Evolutionary conservation across 108 stramenopile species (phyloP), one percentile per base, ranked within the genome.

Genomic region (Cyclotella distinguenda): DNA sequence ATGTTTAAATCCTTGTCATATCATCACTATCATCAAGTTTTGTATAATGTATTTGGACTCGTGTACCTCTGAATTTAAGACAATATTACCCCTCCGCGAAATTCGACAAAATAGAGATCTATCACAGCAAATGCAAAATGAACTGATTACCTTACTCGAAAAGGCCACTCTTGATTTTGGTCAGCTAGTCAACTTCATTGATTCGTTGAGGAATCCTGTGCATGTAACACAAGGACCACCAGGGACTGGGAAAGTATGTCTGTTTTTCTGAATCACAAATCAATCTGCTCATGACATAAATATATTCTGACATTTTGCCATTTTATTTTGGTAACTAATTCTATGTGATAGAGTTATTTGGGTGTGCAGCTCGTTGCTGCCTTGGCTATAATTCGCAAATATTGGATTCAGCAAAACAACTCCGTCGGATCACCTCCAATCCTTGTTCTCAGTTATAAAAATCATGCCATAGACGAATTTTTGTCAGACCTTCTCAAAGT

Each of bases 211-310:
- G 19, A 53, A 81, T 45, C 70, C 74, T 1, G 80, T 81, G 16
- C 80, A 81, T 59, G 47, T 59, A 8, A 78, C 77, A 11, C 77
- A 80, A 53, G 79, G 79, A 0, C 79, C 79, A 10, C 80, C 71
- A 19, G 76, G 74, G 10, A 72, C 69, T 9, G 64, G 70, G 28
- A 56, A 65, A n/a, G n/a, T n/a, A n/a, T n/a, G n/a, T n/a, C n/a
- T n/a, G n/a, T n/a, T n/a, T n/a, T n/a, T n/a, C n/a, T n/a, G n/a
- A n/a, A n/a, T n/a, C n/a, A n/a, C n/a, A n/a, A n/a, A n/a, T n/a
- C n/a, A n/a, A n/a, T n/a, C n/a, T n/a, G n/a, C n/a, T n/a, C n/a
- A n/a, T n/a, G n/a, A n/a, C n/a, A n/a, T n/a, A n/a, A n/a, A n/a
- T n/a, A n/a, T n/a, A n/a, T n/a, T n/a, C n/a, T n/a, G n/a, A n/a